These are phyloP conservation scores for Tagetes patula DNA, from an alignment of 129 eudicot species.

Conservation along the genomic window DNA sequence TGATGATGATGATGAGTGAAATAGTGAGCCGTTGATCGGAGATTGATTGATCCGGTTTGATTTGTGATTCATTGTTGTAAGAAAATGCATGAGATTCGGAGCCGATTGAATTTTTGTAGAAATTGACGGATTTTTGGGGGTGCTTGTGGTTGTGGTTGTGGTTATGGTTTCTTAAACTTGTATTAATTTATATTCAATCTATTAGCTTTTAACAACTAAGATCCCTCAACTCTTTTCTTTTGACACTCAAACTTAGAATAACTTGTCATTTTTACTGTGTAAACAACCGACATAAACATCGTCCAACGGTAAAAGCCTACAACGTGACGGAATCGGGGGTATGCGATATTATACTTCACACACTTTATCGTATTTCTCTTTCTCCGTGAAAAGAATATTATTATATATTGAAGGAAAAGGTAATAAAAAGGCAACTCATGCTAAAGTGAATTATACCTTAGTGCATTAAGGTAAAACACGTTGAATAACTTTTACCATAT, in stretches of 20 bases:
- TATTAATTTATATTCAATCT: neutral
- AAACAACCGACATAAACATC: too few species aligned
- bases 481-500: too few species aligned
- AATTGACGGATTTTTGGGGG: slow-evolving; percentile 36
- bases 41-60: slow-evolving; percentile 18
- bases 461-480: too few species aligned
- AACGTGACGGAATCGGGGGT: too few species aligned
- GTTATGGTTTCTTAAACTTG: neutral
- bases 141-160: slow-evolving; percentile 43
- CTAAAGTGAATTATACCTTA: too few species aligned
- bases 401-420: too few species aligned
- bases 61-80: slow-evolving; percentile 41
- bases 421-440: too few species aligned
- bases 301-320: too few species aligned
- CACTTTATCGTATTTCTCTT: too few species aligned
- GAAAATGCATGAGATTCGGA: slow-evolving; percentile 29
- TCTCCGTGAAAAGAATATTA: too few species aligned
- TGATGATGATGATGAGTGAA: slow-evolving; percentile 17
- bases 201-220: neutral
- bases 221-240: neutral
- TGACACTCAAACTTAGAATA: neutral
- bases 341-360: too few species aligned
- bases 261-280: too few species aligned
- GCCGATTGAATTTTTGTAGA: slow-evolving; percentile 20
- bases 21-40: slow-evolving; percentile 13